Conservation (phyloP, 495 filamentous ascomycete species). For the Eremomyces bilateralis region DNA sequence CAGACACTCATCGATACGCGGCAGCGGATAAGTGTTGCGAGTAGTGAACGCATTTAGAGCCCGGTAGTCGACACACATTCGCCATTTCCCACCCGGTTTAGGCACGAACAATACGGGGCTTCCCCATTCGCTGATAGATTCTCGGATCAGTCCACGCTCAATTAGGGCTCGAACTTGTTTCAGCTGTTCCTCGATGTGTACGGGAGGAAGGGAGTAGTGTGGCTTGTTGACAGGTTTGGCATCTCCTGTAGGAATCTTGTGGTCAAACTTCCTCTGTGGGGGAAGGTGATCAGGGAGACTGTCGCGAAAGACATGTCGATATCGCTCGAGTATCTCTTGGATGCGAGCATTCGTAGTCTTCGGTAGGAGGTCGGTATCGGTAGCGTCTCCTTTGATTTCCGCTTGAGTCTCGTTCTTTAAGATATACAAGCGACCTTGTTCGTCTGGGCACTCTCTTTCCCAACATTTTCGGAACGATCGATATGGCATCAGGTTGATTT, state of each 20-base stretch:
- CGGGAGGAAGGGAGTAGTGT: not conserved
- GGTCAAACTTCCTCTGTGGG: not conserved
- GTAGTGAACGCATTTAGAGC: constrained; percentile 9
- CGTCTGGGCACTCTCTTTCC: not conserved
- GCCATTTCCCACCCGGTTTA: constrained; percentile 9
- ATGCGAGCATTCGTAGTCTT: too few relatives aligned
- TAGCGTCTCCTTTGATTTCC: not conserved
- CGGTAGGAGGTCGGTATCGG: not conserved
- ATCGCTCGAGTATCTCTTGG: too few relatives aligned
- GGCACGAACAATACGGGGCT: constrained; percentile 10
- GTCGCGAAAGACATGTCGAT: not conserved
- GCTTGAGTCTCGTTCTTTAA: not conserved
- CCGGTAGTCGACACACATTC: constrained; percentile 10
- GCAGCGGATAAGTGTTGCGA: constrained; percentile 10
- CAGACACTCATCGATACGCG: constrained; percentile 8
- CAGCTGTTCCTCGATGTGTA: not conserved
- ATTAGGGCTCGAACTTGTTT: constrained; percentile 4
- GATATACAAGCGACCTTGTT: not conserved
- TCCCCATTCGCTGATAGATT: constrained; percentile 2
- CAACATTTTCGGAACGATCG: not conserved
- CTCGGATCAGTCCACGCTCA: constrained; percentile 6
- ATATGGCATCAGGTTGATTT: not conserved
- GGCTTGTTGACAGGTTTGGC: not conserved
- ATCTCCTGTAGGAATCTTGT: not conserved
- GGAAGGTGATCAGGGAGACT: not conserved